A percentile compares a stretch with the other conserved stretches of the same genome.
phyloP scores from a whole-genome alignment of 2,329 filamentous ascomycete species.

The Calonectria ilicicola region DNA sequence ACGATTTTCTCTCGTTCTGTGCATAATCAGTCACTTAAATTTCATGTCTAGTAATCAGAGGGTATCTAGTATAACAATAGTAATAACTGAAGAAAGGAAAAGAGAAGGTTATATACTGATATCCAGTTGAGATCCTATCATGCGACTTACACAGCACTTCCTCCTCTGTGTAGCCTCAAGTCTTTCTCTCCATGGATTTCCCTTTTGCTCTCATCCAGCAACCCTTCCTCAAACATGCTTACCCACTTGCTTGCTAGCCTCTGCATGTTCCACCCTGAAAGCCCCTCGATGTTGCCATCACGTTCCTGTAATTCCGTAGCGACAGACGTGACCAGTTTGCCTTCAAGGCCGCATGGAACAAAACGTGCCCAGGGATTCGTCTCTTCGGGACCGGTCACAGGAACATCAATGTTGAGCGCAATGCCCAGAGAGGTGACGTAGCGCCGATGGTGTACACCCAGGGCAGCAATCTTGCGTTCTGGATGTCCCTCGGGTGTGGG shows the following conservation, averaged over 20 bases:
- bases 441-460: slow-evolving; percentile 91
- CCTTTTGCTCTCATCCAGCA: slow-evolving; percentile 43
- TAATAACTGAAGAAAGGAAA: neutral
- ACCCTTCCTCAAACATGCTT: slow-evolving; percentile 48
- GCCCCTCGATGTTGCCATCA: slow-evolving; percentile 20
- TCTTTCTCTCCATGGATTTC: slow-evolving; percentile 31
- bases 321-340: slow-evolving; percentile 83
- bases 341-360: slow-evolving; percentile 89
- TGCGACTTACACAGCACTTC: neutral
- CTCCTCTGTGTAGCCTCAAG: neutral
- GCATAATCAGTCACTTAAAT: neutral
- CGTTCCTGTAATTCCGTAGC: slow-evolving; percentile 58
- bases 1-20: neutral
- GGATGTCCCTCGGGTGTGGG: slow-evolving; percentile 40
- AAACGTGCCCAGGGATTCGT: slow-evolving; percentile 75
- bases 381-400: slow-evolving; percentile 54
- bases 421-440: slow-evolving; percentile 88
- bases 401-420: slow-evolving; percentile 80
- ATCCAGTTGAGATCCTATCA: neutral
- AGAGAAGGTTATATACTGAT: neutral
- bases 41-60: neutral
- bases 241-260: slow-evolving; percentile 49
- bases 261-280: slow-evolving; percentile 43
- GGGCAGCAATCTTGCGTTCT: slow-evolving; percentile 83
- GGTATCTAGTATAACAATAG: neutral